These are phyloP conservation scores for Pseudocercospora crystallina DNA, from an alignment of 2,329 filamentous ascomycete genomes.

Conservation along the genomic window DNA sequence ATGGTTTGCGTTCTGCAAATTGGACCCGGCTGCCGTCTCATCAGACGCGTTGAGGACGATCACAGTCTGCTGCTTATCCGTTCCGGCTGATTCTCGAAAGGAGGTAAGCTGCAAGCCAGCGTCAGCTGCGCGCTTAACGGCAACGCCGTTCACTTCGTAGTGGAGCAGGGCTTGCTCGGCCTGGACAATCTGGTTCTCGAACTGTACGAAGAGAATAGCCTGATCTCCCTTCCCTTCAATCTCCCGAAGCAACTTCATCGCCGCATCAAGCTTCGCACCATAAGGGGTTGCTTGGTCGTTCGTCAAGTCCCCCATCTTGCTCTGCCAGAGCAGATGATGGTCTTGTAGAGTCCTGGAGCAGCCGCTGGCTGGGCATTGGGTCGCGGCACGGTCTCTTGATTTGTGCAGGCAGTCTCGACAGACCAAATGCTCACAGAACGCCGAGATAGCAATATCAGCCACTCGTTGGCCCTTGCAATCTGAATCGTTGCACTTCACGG, in stretches of 20 bases:
- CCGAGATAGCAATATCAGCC: constrained; percentile 38
- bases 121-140: constrained; percentile 34
- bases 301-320: constrained; percentile 37
- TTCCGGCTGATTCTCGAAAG: constrained; percentile 22
- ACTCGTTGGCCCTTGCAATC: constrained; percentile 5
- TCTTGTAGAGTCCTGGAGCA: constrained; percentile 43
- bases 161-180: constrained; percentile 36
- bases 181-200: constrained; percentile 44
- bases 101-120: constrained; percentile 22
- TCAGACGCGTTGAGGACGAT: constrained; percentile 58
- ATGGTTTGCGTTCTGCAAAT: constrained; percentile 64
- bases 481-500: constrained; percentile 8
- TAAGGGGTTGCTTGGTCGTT: constrained; percentile 18
- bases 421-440: constrained; percentile 54
- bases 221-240: constrained; percentile 47
- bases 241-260: constrained; percentile 46
- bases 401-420: constrained; percentile 44
- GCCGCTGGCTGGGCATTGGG: constrained; percentile 39
- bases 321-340: constrained; percentile 43
- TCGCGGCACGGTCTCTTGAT: constrained; percentile 28
- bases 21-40: constrained; percentile 59
- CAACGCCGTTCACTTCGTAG: constrained; percentile 35
- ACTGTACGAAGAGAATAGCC: constrained; percentile 58
- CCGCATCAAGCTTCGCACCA: constrained; percentile 51
- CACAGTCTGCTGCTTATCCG: constrained; percentile 43